phyloP scores from a whole-genome alignment of 805 yeast genomes.

The Lipomyces mesembrius region DNA sequence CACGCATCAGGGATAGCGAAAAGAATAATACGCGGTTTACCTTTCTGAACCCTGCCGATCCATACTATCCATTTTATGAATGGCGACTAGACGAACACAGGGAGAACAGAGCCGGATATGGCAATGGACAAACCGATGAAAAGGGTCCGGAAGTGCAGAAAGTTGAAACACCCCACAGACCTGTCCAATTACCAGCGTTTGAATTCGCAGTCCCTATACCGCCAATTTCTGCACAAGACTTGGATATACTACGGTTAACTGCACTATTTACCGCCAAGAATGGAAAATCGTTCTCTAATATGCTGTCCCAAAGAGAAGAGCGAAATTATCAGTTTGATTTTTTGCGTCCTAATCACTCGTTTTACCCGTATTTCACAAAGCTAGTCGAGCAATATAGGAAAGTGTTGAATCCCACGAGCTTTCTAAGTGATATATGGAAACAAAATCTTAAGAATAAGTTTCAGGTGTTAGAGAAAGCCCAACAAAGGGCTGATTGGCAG shows the following conservation, averaged over 20 bases:
- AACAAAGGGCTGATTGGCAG: conserved; percentile 60
- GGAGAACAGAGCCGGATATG: conserved; percentile 39
- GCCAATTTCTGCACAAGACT: conserved; percentile 62
- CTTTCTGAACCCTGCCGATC: conserved; percentile 62
- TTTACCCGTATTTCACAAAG: conserved; percentile 56
- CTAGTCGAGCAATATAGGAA: conserved; percentile 62
- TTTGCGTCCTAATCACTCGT: conserved; percentile 61
- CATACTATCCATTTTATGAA: conserved; percentile 62
- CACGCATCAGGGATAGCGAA: conserved; percentile 56
- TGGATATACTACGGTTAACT: conserved; percentile 69
- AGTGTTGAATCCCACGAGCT: conserved; percentile 44
- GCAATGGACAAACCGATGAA: conserved; percentile 6
- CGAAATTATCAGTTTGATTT: conserved; percentile 68
- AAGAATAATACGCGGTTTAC: conserved; percentile 58
- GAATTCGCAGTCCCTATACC: conserved; percentile 45
- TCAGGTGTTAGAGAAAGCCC: conserved; percentile 54
- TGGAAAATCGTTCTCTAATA: conserved; percentile 53
- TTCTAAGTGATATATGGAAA: conserved; percentile 38
- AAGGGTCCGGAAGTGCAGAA: not conserved
- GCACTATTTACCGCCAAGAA: conserved; percentile 71
- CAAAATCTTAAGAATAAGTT: conserved; percentile 44
- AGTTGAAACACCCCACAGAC: conserved; percentile 25
- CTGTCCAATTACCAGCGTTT: conserved; percentile 41
- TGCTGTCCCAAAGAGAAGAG: conserved; percentile 46
- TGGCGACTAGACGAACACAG: conserved; percentile 51